Base-by-base conservation (phyloP, 1,284 basidiomycete species). In the Entoloma clypeatum region DNA sequence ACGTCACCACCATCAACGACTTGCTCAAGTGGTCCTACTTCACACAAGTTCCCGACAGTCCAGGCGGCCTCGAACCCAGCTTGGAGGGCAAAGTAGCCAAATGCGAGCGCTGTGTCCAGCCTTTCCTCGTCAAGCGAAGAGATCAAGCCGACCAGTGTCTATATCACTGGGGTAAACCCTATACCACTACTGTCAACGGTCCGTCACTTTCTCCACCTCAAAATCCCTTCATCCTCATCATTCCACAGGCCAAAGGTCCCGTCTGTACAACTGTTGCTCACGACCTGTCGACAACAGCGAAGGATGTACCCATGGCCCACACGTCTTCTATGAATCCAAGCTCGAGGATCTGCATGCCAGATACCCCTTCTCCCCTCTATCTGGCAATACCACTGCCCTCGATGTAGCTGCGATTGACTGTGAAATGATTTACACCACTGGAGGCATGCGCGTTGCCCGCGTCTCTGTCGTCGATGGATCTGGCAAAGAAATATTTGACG, bases 371-470 rank as follows among this genome's bases (percentile, higher is more conserved):
- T 80, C 84, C 22, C 63, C 55, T 59, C 68, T 75, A 34, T 44
- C 57, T n/a, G 31, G 57, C 13, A 44, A 55, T n/a, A 47, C 48
- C 3, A 68, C 69, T 1, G 65, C 73, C 2, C 62, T 88, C 22
- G 86, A 90, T 39, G 76, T 92, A 2, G 85, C 83, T 5, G 88
- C 86, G 0, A 65, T 95, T 37, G 92, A 95, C 61, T 94, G 88
- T 58, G 93, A 97, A 61, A 92, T 96, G 87, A 75, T 94, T 18
- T 92, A 91, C 63, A 89, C 90, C 0, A 93, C 92, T 0, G 86
- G 85, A 4, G 93, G 93, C 0, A 79, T 90, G 70, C 79, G 84
- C 17, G 77, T 94, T 5, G 93, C 91, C 3, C 77, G 93, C 5
- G 81, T 94, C 1, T 94, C 92, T 0, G 76, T 93, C 3, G 79